Conservation (phyloP, 352 stramenopile species). For the Globisporangium heterothallicum region DNA sequence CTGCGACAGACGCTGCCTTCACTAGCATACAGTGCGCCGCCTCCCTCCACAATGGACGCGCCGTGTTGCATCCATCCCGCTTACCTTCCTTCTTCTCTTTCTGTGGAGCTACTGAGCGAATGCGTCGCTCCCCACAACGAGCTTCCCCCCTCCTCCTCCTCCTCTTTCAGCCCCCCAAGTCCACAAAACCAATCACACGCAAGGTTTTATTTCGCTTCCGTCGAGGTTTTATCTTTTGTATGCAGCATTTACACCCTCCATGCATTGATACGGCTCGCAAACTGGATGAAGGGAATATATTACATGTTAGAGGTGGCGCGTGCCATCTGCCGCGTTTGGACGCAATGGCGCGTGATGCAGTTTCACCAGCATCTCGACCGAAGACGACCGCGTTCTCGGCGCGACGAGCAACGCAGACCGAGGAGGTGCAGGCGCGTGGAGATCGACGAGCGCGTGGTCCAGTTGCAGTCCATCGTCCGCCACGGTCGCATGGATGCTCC, state of each 20-base stretch:
- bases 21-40: too few species aligned
- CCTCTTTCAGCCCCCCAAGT: not conserved
- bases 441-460: slow-evolving; percentile 21
- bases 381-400: too few species aligned
- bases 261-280: not conserved
- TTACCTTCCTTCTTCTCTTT: slow-evolving; percentile 18
- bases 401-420: too few species aligned
- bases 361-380: slow-evolving; percentile 38
- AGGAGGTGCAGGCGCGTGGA: not conserved
- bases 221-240: slow-evolving; percentile 3
- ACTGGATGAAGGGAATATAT: not conserved
- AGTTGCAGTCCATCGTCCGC: slow-evolving; percentile 20
- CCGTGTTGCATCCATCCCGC: not conserved
- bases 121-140: slow-evolving; percentile 2
- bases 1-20: too few species aligned
- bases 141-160: not conserved
- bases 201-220: not conserved
- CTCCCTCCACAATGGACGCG: too few species aligned
- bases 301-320: not conserved
- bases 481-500: slow-evolving; percentile 39
- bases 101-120: slow-evolving; percentile 17
- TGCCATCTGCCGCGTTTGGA: not conserved
- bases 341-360: slow-evolving; percentile 25
- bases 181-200: slow-evolving; percentile 8
- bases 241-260: not conserved